Evolutionary conservation across 441 rosid species (phyloP), one percentile per base, ranked within the genome.

Genomic region (Bocquillonia castaneifolia): DNA sequence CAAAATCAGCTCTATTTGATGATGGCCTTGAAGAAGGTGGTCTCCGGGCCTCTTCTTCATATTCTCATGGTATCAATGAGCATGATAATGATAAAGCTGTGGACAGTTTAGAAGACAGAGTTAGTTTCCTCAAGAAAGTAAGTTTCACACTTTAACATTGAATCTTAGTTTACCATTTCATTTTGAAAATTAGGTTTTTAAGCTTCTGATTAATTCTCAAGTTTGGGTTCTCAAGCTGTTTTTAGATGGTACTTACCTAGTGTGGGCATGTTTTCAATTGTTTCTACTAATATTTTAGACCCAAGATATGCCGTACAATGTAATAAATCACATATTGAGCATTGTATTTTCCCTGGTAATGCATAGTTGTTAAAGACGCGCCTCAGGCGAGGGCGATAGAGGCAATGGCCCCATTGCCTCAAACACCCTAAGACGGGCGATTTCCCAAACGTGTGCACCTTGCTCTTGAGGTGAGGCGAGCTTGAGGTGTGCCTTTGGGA

Each of bases 1-100:
- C 91, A 17, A 85, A 81, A 79, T 63, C 87, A 15, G 76, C 90
- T 67, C 84, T 88, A 10, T 86, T 88, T 58, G 93, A 86, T 63
- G 88, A 89, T 60, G 85, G 87, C 52, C 86, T 90, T 57, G 98
- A 90, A 76, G 98, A 88, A 81, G 96, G 96, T 59, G 89, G 86
- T 59, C 85, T 90, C 44, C 78, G 81, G 64, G 77, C 86, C 54
- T 80, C 93, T 26, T 74, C 90, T 53, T 84, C 92, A 12, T 79
- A 75, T 76, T 76, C 91, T 59, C 71, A 69, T 44, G 88, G 82
- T 66, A 74, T 74, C 53, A 80, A 45, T 63, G 96, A 91, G 73
- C 88, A 72, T 31, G 93, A 86, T 72, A 93, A 89, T 75, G 97
- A 88, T 59, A 88, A 78, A 73, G 90, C 87, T 2, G 50, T 91